Evolutionary conservation across 2,329 filamentous ascomycete species (phyloP), one percentile per base, ranked within the genome.

Genomic region (Fusarium marasasianum): DNA sequence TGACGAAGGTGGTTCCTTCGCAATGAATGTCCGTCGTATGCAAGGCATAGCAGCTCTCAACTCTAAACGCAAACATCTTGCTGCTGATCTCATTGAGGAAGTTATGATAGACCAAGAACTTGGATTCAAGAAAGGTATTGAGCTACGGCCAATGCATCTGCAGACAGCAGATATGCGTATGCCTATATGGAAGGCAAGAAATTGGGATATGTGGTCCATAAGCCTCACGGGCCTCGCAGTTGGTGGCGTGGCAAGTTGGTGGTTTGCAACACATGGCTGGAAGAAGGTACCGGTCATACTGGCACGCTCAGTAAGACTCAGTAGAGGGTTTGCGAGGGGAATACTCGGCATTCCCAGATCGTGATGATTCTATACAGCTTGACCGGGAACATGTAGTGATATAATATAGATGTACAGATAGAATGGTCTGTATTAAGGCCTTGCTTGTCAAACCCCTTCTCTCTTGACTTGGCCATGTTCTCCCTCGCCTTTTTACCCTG

Each of bases 121-220:
- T 10, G 58, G 78, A 2, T 63, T 77, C 45, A 63, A 60, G 4
- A 69, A 71, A 3, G 77, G 61, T 26, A 29, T 47, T 10, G 74
- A 76, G 59, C 50, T 77, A 5, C 74, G 78, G 3, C 82, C 83
- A 4, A 85, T 84, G 81, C 84, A 86, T 67, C 75, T 85, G 17
- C 82, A 86, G 74, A 86, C 84, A 5, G 83, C 84, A 1, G 83
- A 85, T 66, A 79, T 79, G 69, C 78, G 84, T 22, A 86, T 86
- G 83, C 77, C 83, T 0, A 44, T 65, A 10, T 84, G 80, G 77
- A 81, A 81, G 53, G 82, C 81, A 1, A 79, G 76, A 47, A 86
- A 85, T 62, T 82, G 80, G 83, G 83, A 86, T 62, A 70, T 84
- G 76, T 72, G 70, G 74, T 26, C 72, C 13, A 58, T 80, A 5